phyloP scores from a whole-genome alignment of 2,329 filamentous ascomycete genomes.

The Clonostachys rhizophaga region DNA sequence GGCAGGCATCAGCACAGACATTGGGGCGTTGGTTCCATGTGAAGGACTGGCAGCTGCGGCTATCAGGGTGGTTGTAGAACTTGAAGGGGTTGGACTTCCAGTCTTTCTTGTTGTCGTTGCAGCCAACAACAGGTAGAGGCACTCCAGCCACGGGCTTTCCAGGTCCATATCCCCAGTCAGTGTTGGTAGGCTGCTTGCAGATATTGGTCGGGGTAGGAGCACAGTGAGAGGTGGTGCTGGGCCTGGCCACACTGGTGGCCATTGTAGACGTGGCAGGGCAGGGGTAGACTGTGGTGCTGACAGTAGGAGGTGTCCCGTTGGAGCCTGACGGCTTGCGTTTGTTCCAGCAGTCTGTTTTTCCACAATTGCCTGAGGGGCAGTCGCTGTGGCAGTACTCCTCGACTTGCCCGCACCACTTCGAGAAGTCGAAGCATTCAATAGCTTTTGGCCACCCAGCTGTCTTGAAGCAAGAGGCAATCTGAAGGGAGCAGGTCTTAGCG shows the following conservation, averaged over 20 bases:
- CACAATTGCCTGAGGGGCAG: slow-evolving; percentile 27
- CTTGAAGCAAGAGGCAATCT: slow-evolving; percentile 45
- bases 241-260: slow-evolving; percentile 13
- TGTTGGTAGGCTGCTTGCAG: slow-evolving; percentile 47
- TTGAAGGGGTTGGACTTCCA: slow-evolving; percentile 42
- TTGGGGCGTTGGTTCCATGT: slow-evolving; percentile 21
- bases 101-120: slow-evolving; percentile 44
- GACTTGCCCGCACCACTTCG: slow-evolving; percentile 42
- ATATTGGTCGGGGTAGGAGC: slow-evolving; percentile 44
- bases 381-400: slow-evolving; percentile 33
- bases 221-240: slow-evolving; percentile 23
- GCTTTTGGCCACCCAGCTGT: slow-evolving; percentile 43
- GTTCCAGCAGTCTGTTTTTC: slow-evolving; percentile 36
- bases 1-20: slow-evolving; percentile 48
- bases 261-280: slow-evolving; percentile 20
- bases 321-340: slow-evolving; percentile 31
- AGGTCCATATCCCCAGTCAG: slow-evolving; percentile 62
- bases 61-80: slow-evolving; percentile 40
- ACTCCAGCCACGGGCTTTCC: slow-evolving; percentile 52
- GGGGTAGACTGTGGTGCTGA: slow-evolving; percentile 16
- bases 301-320: slow-evolving; percentile 18
- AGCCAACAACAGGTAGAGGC: slow-evolving; percentile 44
- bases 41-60: slow-evolving; percentile 37
- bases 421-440: slow-evolving; percentile 45
- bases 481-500: slow-evolving; percentile 37